Evolutionary conservation across 306 rosid genomes (phyloP).

Genomic region (Quercus engelmannii): DNA sequence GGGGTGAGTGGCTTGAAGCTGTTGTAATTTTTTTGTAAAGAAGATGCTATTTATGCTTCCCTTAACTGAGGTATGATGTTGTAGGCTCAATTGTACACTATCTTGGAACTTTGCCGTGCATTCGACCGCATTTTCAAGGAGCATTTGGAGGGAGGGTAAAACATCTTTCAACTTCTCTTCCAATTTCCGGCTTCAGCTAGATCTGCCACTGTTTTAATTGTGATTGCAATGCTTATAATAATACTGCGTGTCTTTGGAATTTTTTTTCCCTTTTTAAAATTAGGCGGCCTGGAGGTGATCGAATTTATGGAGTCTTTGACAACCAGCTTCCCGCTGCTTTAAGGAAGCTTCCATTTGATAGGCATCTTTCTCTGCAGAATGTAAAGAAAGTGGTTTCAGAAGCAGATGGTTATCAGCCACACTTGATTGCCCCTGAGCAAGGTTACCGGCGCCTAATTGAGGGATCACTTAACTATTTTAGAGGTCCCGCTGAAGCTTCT

Average conservation of each 20-base stretch:
- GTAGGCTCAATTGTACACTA: constrained; percentile 89
- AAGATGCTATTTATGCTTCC: constrained; percentile 6
- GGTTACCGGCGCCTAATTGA: constrained; percentile 96
- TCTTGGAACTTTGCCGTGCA: constrained; percentile 92
- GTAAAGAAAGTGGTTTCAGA: constrained; percentile 92
- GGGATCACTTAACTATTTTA: constrained; percentile 74
- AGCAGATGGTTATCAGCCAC: constrained; percentile 99
- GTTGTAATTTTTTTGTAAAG: background rate
- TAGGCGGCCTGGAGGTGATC: constrained; percentile 97
- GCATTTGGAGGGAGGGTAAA: constrained; percentile 98
- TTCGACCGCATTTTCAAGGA: constrained; percentile 95
- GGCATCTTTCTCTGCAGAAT: constrained; percentile 91
- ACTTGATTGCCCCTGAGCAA: constrained; percentile 98
- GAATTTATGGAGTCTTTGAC: constrained; percentile 91
- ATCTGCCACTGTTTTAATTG: background rate
- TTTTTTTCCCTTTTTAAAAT: background rate
- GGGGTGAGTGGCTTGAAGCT: constrained; percentile 58
- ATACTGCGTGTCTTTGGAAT: background rate
- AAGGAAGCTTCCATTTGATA: constrained; percentile 94
- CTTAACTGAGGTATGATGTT: constrained; percentile 21
- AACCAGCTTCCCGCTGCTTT: constrained; percentile 99
- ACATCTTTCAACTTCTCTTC: constrained; percentile 9
- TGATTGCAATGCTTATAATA: background rate
- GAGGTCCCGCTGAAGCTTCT: constrained; percentile 98
- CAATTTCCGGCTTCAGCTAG: background rate